Evolutionary conservation across 208 protist genomes (phyloP).

Genomic region (Herpetomonas samuelpessoai): DNA sequence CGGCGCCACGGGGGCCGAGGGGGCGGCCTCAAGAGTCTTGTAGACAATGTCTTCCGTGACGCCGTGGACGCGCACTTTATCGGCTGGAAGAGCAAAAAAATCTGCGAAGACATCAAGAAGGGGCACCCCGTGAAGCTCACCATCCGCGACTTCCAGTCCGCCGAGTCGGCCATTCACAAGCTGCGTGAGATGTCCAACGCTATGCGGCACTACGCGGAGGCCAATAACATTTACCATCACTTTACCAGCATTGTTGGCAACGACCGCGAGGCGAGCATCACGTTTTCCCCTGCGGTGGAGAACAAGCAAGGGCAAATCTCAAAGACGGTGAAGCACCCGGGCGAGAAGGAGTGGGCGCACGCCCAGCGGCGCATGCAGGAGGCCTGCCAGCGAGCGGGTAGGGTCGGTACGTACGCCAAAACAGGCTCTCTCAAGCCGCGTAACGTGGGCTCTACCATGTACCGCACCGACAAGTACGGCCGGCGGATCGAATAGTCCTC

Average conservation of each 20-base stretch:
- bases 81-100: conserved; percentile 88
- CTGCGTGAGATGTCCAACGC: conserved; percentile 80
- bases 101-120: conserved; percentile 71
- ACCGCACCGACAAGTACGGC: conserved; percentile 88
- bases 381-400: conserved; percentile 60
- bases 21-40: conserved; percentile 30
- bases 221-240: conserved; percentile 64
- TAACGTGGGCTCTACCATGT: conserved; percentile 61
- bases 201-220: conserved; percentile 64
- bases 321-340: conserved; percentile 56
- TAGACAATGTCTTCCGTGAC: conserved; percentile 84
- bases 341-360: conserved; percentile 80
- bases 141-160: conserved; percentile 79
- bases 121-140: conserved; percentile 76
- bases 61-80: conserved; percentile 87
- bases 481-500: conserved; percentile 76
- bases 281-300: conserved; percentile 49
- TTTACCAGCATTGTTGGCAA: conserved; percentile 78
- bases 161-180: conserved; percentile 65
- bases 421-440: conserved; percentile 59
- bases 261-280: conserved; percentile 69
- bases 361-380: conserved; percentile 69
- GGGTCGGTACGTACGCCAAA: conserved; percentile 76
- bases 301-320: conserved; percentile 51
- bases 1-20: conserved; percentile 2